Conservation (phyloP, 192 early-diverging fungal genomes). For the Paraglomus occultum region DNA sequence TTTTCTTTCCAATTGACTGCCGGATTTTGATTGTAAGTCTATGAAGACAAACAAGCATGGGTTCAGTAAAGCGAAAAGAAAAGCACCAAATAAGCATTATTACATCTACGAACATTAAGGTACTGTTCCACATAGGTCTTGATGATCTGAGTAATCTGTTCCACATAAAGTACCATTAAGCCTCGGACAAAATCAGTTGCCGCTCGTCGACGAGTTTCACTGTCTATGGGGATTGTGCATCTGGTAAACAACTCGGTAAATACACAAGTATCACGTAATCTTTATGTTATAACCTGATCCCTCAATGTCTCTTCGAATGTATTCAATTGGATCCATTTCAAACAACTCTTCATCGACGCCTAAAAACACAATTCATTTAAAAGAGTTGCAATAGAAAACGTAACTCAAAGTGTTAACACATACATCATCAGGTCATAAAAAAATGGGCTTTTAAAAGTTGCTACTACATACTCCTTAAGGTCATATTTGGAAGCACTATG, state of each 20-base stretch:
- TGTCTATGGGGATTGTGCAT: slow-evolving; percentile 47
- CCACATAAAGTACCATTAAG: slow-evolving; percentile 82
- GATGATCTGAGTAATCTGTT: slow-evolving; percentile 84
- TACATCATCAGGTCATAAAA: too few species aligned
- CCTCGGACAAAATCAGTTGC: slow-evolving; percentile 91
- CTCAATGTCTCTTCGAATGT: slow-evolving; percentile 89
- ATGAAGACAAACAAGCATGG: background rate
- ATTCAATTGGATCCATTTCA: slow-evolving; percentile 96
- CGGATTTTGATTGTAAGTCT: slow-evolving; percentile 72
- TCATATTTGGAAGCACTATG: slow-evolving; percentile 91
- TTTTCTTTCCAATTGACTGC: slow-evolving; percentile 87
- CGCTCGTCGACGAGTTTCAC: slow-evolving; percentile 88
- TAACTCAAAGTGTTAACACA: too few species aligned
- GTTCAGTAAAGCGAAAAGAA: background rate
- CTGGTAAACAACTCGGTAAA: background rate
- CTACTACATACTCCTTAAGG: slow-evolving; percentile 57
- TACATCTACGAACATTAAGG: slow-evolving; percentile 41
- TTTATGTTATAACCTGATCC: slow-evolving; percentile 59
- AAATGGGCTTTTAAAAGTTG: too few species aligned
- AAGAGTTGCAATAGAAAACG: too few species aligned
- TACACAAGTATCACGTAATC: background rate
- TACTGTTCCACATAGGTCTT: slow-evolving; percentile 70
- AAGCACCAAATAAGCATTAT: too few species aligned
- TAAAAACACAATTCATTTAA: slow-evolving; percentile 1
- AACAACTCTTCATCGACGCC: slow-evolving; percentile 91